Evolutionary conservation across 2,329 filamentous ascomycete species (phyloP), one percentile per base, ranked within the genome.

Genomic region (Aureobasidium subglaciale): DNA sequence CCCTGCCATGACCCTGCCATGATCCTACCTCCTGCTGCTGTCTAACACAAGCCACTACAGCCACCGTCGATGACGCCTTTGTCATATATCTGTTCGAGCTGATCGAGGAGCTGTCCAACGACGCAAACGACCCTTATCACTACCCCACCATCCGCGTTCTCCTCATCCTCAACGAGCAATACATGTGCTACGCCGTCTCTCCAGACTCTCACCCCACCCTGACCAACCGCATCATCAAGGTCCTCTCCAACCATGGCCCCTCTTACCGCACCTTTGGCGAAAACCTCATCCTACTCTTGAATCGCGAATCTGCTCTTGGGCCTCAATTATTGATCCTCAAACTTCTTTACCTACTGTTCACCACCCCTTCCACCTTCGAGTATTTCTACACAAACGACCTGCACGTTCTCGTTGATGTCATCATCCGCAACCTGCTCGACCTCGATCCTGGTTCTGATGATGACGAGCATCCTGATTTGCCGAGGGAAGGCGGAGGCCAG

Each of bases 321-420:
- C 81, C 96, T 34, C 95, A 99, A 71, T 79, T 99, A 24, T 80
- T 99, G n/a, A 97, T 97, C 58, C 78, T 99, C 38, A 99, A 99
- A 72, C 82, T 96, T 4, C 78, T 99, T 25, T 99, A 97, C 71
- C 82, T 99, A 32, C 80, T 99, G 9, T 99, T 99, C 72, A 96
- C 91, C 4, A 97, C 90, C 9, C 84, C 84, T 56, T 82, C 87
- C 15, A 99, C 93, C 0, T 90, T 93, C 69, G 93, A 99, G 72
- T 99, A 97, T 71, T 99, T 99, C 68, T 99, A 97, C 71, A 96
- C 90, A 25, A 99, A 99, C 68, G 93, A 99, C 66, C 78, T 99
- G 27, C 88, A 90, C 57, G 93, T 99, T 4, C 81, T 99, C 15
- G 79, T 97, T 43, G 93, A 99, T 67, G 93, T 99, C 61, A 90